These are phyloP conservation scores for Chaetothyriales sp. DNA, from an alignment of 2,329 filamentous ascomycete genomes.

Conservation along the genomic window DNA sequence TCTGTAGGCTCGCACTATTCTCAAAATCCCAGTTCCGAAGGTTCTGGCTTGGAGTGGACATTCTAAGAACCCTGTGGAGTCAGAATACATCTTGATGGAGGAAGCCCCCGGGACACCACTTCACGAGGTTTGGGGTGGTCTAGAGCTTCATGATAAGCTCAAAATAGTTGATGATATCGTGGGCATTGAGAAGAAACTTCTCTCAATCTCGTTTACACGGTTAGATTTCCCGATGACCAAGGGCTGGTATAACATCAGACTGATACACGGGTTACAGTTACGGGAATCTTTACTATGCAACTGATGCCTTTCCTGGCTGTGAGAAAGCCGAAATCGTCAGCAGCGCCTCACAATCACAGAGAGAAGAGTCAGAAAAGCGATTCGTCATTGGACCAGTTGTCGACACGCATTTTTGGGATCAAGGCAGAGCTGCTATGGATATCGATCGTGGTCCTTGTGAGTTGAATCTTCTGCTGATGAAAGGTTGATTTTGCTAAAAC, in stretches of 20 bases:
- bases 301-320: background rate
- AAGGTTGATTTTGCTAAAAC: background rate
- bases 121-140: conserved; percentile 19
- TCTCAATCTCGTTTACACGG: background rate
- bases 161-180: conserved; percentile 2
- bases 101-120: conserved; percentile 20
- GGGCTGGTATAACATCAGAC: background rate
- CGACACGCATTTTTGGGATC: background rate
- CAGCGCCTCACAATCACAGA: background rate
- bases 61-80: conserved; percentile 13
- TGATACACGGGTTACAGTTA: background rate
- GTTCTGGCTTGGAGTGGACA: conserved; percentile 18
- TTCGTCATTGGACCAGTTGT: background rate
- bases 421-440: background rate
- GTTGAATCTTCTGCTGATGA: background rate
- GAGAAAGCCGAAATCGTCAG: background rate
- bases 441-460: background rate
- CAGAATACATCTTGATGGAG: conserved; percentile 21
- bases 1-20: conserved; percentile 8
- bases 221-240: background rate
- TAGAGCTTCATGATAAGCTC: conserved; percentile 17
- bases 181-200: conserved; percentile 2
- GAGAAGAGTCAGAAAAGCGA: background rate
- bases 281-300: background rate
- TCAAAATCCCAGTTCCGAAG: conserved; percentile 17